Evolutionary conservation across 768 basidiomycete species (phyloP).

Genomic region (Mycena sanguinolenta): DNA sequence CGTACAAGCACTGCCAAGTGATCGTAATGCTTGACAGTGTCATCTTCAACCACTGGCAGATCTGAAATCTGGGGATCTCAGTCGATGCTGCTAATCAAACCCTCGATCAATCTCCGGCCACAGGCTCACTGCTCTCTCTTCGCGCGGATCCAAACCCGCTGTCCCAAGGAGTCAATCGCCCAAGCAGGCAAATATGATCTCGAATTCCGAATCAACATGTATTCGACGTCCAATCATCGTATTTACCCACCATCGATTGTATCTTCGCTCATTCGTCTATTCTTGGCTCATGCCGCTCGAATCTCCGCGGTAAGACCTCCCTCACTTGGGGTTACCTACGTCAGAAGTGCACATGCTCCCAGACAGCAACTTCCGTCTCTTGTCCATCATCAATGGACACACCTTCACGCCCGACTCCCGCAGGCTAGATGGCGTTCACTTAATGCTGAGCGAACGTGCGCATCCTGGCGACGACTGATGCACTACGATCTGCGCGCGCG

Average conservation of each 20-base stretch:
- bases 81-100: background rate
- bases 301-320: background rate
- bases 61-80: slow-evolving; percentile 1
- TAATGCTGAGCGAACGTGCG: background rate
- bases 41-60: slow-evolving; percentile 9
- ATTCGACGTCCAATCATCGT: background rate
- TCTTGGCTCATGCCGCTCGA: background rate
- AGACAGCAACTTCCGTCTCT: background rate
- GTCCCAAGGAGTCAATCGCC: slow-evolving; percentile 5
- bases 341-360: too few relatives aligned
- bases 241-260: background rate
- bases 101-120: background rate
- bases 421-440: background rate
- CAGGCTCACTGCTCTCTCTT: slow-evolving; percentile 10
- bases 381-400: background rate
- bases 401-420: background rate
- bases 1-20: too few relatives aligned
- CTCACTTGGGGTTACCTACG: background rate
- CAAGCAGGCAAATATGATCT: slow-evolving; percentile 7
- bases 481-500: too few relatives aligned
- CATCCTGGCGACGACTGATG: background rate
- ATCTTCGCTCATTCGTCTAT: background rate
- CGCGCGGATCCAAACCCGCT: slow-evolving; percentile 7
- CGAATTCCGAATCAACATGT: slow-evolving; percentile 7
- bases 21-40: background rate